Conservation (phyloP, 768 basidiomycete genomes). For the Boletellus sp. region DNA sequence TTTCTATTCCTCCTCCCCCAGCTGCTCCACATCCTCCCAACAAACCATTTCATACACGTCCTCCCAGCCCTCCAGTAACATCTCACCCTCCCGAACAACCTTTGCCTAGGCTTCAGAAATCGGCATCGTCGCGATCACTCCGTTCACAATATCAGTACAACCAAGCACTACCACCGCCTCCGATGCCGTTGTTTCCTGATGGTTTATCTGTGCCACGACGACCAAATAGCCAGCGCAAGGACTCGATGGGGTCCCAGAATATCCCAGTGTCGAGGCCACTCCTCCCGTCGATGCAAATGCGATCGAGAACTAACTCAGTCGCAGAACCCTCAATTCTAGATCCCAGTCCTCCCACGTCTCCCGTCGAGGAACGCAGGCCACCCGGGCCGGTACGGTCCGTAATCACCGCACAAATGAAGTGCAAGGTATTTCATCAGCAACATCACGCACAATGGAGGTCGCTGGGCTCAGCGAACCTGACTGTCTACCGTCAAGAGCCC, state of each 20-base stretch:
- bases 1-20: constrained; percentile 16
- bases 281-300: constrained; percentile 60
- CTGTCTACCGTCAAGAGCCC: constrained; percentile 80
- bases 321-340: constrained; percentile 54
- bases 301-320: constrained; percentile 49
- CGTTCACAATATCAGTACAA: constrained; percentile 49
- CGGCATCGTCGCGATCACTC: constrained; percentile 57
- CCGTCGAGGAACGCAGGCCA: constrained; percentile 52
- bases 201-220: constrained; percentile 31
- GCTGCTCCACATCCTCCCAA: constrained; percentile 7
- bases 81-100: constrained; percentile 46
- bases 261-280: constrained; percentile 49
- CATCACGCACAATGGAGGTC: constrained; percentile 98
- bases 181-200: constrained; percentile 37
- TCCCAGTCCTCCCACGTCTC: constrained; percentile 84
- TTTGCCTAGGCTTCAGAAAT: constrained; percentile 42
- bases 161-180: constrained; percentile 30
- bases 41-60: constrained; percentile 8
- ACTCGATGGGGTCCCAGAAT: constrained; percentile 15
- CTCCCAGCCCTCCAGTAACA: constrained; percentile 8
- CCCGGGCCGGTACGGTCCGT: constrained; percentile 71
- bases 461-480: constrained; percentile 81
- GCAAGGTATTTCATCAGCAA: constrained; percentile 96
- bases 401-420: constrained; percentile 90
- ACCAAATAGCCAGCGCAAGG: constrained; percentile 18